Evolutionary conservation across 768 basidiomycete genomes (phyloP).

Genomic region (Hypsizygus marmoreus): DNA sequence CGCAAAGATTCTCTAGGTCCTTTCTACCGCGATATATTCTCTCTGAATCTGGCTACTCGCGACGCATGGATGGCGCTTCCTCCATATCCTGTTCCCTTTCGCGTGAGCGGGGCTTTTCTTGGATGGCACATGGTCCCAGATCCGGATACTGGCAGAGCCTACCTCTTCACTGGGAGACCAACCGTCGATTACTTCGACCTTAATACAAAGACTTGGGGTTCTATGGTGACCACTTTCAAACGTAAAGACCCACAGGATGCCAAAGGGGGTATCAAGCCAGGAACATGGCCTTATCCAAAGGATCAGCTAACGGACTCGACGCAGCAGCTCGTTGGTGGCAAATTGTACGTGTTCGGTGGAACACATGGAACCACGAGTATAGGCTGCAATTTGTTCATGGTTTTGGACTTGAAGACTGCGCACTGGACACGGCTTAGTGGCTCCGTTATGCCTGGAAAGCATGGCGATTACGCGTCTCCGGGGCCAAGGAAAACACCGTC

Average conservation of each 20-base stretch:
- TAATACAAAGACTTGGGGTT: background rate
- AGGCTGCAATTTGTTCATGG: constrained; percentile 39
- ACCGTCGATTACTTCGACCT: constrained; percentile 5
- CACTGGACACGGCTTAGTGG: constrained; percentile 32
- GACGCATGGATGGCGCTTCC: background rate
- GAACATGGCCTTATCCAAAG: constrained; percentile 21
- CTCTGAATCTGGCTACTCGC: background rate
- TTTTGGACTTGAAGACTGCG: constrained; percentile 32
- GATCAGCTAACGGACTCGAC: constrained; percentile 13
- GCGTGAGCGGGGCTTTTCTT: background rate
- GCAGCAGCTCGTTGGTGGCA: constrained; percentile 27
- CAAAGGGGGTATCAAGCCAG: constrained; percentile 13
- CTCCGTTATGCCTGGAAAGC: background rate
- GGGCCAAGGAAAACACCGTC: constrained; percentile 31
- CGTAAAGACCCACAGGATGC: constrained; percentile 11
- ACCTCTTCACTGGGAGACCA: constrained; percentile 1
- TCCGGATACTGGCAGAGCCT: too few relatives aligned
- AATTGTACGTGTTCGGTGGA: constrained; percentile 42
- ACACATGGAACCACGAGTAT: constrained; percentile 24
- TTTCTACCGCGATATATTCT: background rate
- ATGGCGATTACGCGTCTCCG: constrained; percentile 20
- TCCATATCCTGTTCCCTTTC: background rate
- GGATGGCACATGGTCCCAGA: constrained; percentile 1
- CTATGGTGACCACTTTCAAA: background rate
- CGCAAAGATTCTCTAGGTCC: too few relatives aligned